A percentile compares a stretch with the other conserved stretches of the same genome.
phyloP scores from a whole-genome alignment of 2,329 filamentous ascomycete species.

The Calycina marina region DNA sequence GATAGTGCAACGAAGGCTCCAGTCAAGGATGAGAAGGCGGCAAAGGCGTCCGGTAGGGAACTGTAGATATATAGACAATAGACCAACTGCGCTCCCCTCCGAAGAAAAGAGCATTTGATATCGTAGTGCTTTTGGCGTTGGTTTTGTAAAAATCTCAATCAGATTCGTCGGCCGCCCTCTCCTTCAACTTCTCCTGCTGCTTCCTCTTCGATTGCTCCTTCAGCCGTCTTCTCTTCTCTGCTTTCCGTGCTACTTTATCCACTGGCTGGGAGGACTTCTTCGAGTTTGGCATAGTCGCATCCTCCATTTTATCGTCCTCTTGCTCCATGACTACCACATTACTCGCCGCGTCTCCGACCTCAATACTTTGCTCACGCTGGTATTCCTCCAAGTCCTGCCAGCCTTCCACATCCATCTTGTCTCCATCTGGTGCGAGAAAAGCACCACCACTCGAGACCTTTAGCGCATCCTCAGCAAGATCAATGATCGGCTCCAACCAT shows the following conservation, averaged over 20 bases:
- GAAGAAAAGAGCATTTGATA: too few species aligned
- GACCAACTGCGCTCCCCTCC: too few species aligned
- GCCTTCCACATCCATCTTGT: constrained; percentile 18
- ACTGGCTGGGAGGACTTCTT: too few species aligned
- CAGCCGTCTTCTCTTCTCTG: constrained; percentile 29
- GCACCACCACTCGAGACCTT: constrained; percentile 16
- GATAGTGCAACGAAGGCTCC: constrained; percentile 34
- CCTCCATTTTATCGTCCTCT: constrained; percentile 30
- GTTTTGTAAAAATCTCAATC: background rate
- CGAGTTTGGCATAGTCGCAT: too few species aligned
- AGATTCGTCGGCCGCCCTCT: too few species aligned
- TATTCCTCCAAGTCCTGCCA: constrained; percentile 25
- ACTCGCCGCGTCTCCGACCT: constrained; percentile 14
- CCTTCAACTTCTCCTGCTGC: constrained; percentile 34
- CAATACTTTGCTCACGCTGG: constrained; percentile 21
- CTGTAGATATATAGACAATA: constrained; percentile 34
- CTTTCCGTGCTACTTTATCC: constrained; percentile 25
- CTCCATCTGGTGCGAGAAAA: constrained; percentile 12
- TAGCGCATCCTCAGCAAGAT: constrained; percentile 20
- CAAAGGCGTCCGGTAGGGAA: constrained; percentile 64
- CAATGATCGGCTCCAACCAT: constrained; percentile 28
- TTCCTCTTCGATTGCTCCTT: constrained; percentile 46
- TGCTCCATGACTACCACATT: constrained; percentile 18
- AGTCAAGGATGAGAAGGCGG: constrained; percentile 40
- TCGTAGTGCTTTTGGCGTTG: constrained; percentile 4